phyloP scores from a whole-genome alignment of 805 yeast species.

The Candida adriatica region DNA sequence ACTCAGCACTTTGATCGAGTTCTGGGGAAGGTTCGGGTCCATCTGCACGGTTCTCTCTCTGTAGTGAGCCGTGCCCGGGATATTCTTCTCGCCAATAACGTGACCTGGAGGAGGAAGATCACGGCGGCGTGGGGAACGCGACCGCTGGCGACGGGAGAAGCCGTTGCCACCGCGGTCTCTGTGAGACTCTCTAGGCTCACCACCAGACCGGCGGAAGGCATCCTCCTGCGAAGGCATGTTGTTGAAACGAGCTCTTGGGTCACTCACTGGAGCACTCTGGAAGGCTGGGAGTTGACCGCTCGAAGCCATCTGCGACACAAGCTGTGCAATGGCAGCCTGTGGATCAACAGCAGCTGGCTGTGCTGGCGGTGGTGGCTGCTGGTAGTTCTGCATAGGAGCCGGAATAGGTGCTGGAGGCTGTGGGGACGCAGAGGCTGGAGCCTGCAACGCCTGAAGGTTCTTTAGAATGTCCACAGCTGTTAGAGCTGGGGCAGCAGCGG shows the following conservation, averaged over 20 bases:
- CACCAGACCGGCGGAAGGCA: slow-evolving; percentile 22
- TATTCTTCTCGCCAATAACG: slow-evolving; percentile 53
- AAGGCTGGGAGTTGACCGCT: slow-evolving; percentile 21
- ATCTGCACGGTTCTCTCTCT: slow-evolving; percentile 67
- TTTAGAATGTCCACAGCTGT: slow-evolving; percentile 61
- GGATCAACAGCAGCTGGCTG: slow-evolving; percentile 1
- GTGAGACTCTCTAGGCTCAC: slow-evolving; percentile 3
- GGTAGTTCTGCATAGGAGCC: not conserved
- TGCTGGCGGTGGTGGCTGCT: not conserved
- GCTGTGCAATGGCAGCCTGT: slow-evolving; percentile 25
- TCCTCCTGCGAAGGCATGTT: slow-evolving; percentile 20
- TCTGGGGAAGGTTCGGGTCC: slow-evolving; percentile 70
- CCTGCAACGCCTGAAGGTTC: slow-evolving; percentile 52
- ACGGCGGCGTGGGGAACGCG: slow-evolving; percentile 25
- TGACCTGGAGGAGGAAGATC: slow-evolving; percentile 24
- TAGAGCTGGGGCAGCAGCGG: slow-evolving; percentile 24
- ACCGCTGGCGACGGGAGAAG: slow-evolving; percentile 19
- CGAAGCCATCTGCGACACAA: slow-evolving; percentile 18
- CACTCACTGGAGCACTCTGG: slow-evolving; percentile 7
- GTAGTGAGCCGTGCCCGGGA: slow-evolving; percentile 67
- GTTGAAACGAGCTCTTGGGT: slow-evolving; percentile 8
- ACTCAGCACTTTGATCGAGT: slow-evolving; percentile 73
- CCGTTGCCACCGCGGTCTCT: slow-evolving; percentile 13
- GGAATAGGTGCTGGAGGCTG: slow-evolving; percentile 4
- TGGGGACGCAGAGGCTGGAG: slow-evolving; percentile 1